Base-by-base conservation (phyloP, 75 land plant species). In the Selaginella moellendorffii region DNA sequence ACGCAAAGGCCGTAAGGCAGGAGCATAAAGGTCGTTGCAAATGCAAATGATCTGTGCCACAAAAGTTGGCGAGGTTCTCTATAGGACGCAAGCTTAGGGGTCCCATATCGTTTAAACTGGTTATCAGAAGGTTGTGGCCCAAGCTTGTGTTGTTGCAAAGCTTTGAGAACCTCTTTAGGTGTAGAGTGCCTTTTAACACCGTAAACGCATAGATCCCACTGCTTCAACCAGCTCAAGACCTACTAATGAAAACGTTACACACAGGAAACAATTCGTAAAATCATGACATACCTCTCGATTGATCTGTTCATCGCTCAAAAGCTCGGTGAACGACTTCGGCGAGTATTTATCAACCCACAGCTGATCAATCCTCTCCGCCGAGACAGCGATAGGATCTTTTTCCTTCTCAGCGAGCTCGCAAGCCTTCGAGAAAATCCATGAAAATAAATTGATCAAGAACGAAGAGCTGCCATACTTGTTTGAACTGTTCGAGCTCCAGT, bases 281-380 rank as follows among this genome's bases (percentile, higher is more conserved):
- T 23, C 28, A 62, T 12, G 28, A 10, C n/a, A 0, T 65, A 95
- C 99, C 97, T 95, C 99, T 69, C 99, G 80, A 61, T 95, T 95
- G 66, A 86, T 95, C 54, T 86, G 86, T 62, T 95, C 99, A 68
- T 90, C 97, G 77, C 99, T 95, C 26, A 95, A 85, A 65, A 95
- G 92, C 63, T 95, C 99, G 1, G 97, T 84, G 52, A 95, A 95
- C 24, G 92, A 95, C 52, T 53, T 82, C 54, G 99, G 99, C 65
- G 99, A 79, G 84, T 90, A 95, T 56, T 86, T 95, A 14, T 95
- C 97, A 20, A 95, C 99, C 99, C 99, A 95, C 58, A 95, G 84
- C 62, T 74, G 74, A 60, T 90, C 99, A 69, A 60, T 62, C 71
- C 27, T 46, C 31, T 59, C 65, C 61, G 31, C 63, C 63, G 62